Conservation (phyloP, 2,329 filamentous ascomycete genomes). For the Amylocarpus encephaloides region DNA sequence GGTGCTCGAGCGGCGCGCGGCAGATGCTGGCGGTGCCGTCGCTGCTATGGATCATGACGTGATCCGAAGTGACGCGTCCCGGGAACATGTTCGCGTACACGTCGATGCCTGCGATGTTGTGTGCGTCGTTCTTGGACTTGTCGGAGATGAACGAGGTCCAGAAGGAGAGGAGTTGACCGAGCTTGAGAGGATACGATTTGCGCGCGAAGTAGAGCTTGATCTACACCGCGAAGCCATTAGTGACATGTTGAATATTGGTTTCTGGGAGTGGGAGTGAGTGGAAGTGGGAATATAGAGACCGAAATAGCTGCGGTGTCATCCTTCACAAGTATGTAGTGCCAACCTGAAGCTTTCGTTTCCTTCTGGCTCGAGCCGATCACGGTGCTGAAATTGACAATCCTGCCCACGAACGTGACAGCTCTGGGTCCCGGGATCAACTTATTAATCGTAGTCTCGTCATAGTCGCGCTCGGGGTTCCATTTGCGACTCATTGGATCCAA, state of each 20-base stretch:
- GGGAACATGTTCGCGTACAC: constrained; percentile 52
- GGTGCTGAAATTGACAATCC: constrained; percentile 49
- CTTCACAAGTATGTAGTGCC: constrained; percentile 47
- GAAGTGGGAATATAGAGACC: constrained; percentile 31
- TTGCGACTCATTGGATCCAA: constrained; percentile 34
- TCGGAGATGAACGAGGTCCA: constrained; percentile 50
- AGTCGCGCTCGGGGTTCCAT: constrained; percentile 40
- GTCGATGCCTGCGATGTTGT: constrained; percentile 26
- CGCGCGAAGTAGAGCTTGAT: constrained; percentile 46
- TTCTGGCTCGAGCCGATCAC: constrained; percentile 37
- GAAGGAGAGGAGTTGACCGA: constrained; percentile 49
- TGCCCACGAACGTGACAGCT: constrained; percentile 46
- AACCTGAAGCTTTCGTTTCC: constrained; percentile 42
- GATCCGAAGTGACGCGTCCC: constrained; percentile 46
- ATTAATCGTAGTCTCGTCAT: constrained; percentile 42
- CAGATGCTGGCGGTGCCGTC: constrained; percentile 38
- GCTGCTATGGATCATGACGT: constrained; percentile 47
- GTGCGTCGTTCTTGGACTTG: constrained; percentile 40
- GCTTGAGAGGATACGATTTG: constrained; percentile 36
- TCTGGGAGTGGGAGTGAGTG: too few species aligned
- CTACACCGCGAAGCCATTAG: constrained; percentile 26
- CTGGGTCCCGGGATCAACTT: constrained; percentile 43
- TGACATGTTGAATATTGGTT: too few species aligned
- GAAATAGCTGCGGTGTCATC: constrained; percentile 49
- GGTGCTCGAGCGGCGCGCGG: constrained; percentile 42